A percentile compares a stretch with the other conserved stretches of the same genome.
Evolutionary conservation across 2,329 filamentous ascomycete genomes (phyloP).

Genomic region (Ustulina deusta): DNA sequence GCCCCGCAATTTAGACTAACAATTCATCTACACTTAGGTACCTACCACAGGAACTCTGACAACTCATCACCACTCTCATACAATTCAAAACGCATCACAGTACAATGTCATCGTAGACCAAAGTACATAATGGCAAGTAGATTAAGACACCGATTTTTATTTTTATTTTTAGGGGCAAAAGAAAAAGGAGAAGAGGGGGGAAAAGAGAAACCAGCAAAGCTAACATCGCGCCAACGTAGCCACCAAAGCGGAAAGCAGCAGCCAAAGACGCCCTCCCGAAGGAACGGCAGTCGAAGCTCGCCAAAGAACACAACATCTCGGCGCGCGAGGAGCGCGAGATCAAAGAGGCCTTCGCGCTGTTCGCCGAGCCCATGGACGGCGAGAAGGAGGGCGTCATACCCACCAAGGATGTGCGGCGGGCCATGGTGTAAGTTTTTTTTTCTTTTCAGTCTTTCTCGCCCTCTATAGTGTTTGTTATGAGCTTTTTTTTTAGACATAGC

Average conservation of each 20-base stretch:
- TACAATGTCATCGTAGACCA: not conserved
- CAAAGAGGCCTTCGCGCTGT: conserved; percentile 87
- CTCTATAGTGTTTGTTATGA: too few relatives aligned
- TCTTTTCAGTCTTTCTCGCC: not conserved
- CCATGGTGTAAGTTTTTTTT: conserved; percentile 71
- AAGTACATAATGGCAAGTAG: conserved; percentile 17
- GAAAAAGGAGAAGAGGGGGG: too few relatives aligned
- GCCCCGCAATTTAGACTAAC: conserved; percentile 26
- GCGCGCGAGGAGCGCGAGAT: conserved; percentile 90
- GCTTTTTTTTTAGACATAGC: too few relatives aligned
- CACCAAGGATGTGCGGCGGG: conserved; percentile 75
- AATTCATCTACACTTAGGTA: too few relatives aligned
- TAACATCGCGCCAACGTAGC: conserved; percentile 52
- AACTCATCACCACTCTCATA: conserved; percentile 14
- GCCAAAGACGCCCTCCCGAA: conserved; percentile 51
- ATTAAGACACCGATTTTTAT: not conserved
- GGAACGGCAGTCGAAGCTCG: conserved; percentile 83
- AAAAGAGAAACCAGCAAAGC: not conserved
- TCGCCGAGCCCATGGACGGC: conserved; percentile 76
- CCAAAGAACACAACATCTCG: conserved; percentile 89
- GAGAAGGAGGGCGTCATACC: conserved; percentile 79
- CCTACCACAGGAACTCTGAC: not conserved
- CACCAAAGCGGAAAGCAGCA: conserved; percentile 64
- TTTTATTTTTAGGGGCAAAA: too few relatives aligned
- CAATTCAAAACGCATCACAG: not conserved